Base-by-base conservation (phyloP, 352 stramenopile species). In the Nothophytophthora sp. region DNA sequence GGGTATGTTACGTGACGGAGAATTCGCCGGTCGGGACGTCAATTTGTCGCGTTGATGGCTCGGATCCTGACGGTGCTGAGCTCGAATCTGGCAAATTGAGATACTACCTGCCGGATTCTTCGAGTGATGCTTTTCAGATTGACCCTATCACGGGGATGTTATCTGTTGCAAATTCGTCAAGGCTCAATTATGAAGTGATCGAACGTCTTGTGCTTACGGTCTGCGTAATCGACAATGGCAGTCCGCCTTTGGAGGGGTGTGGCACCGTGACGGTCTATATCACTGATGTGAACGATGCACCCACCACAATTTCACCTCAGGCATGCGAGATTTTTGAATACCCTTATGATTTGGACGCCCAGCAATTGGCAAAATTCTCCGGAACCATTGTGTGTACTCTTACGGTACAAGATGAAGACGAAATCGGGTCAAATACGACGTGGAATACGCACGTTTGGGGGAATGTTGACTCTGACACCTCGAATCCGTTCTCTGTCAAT, bases 391-490 rank as follows among this genome's bases (percentile, higher is more conserved):
- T 64, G 1, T 68, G 60, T 20, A 56, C 36, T 4, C 60, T 68
- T 28, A 46, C 53, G 0, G 38, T 64, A 28, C 12, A 42, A 7
- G 60, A 68, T 8, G 47, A 63, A 52, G 60, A 68, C 20, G 13
- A 3, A 40, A 50, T 28, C 30, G 33, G 25, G 28, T 12, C 8
- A 1, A 62, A 67, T 52, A 5, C 10, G 12, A 53, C 36, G 4
- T 68, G 60, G 60, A 55, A 35, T 6, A 54, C n/a, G 22, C 53
- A 68, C 18, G 34, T n/a, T 5, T 68, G 60, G 60, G 7, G 46
- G 13, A 34, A 50, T 8, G 32, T 60, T 2, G 30, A 60, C 6
- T 15, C 34, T 9, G 48, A 68, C 10, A 12, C 11, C 5, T 18
- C 11, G 2, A 45, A n/a, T 38, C 60, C 60, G 1, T 68, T 68